Evolutionary conservation across 495 filamentous ascomycete genomes (phyloP).

Genomic region (Sphaerosporella brunnea): DNA sequence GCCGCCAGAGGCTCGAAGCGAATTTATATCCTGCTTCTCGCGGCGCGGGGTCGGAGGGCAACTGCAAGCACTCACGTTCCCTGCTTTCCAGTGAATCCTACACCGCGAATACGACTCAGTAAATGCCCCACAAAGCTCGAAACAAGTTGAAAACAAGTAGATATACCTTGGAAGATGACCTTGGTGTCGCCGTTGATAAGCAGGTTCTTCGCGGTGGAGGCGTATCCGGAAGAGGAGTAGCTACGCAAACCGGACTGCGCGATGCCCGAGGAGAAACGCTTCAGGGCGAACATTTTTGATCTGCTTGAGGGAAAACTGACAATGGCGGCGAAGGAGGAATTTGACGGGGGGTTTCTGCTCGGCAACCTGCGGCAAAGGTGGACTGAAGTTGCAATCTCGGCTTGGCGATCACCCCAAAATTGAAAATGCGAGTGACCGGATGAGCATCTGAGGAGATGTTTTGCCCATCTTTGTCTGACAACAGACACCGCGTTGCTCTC

Average conservation of each 20-base stretch:
- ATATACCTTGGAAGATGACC: slow-evolving; percentile 73
- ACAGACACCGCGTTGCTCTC: too few relatives aligned
- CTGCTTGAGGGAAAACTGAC: neutral
- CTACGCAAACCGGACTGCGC: slow-evolving; percentile 37
- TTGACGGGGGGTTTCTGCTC: too few relatives aligned
- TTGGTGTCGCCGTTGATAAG: slow-evolving; percentile 82
- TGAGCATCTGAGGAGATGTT: too few relatives aligned
- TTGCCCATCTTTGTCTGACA: too few relatives aligned
- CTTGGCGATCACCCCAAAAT: too few relatives aligned
- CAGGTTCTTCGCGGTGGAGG: slow-evolving; percentile 71
- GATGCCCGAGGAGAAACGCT: slow-evolving; percentile 30
- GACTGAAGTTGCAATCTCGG: too few relatives aligned
- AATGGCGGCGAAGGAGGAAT: neutral
- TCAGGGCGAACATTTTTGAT: slow-evolving; percentile 28
- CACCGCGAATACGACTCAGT: slow-evolving; percentile 1
- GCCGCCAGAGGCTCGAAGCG: too few relatives aligned
- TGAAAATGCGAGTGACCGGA: too few relatives aligned
- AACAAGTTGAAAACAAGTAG: neutral
- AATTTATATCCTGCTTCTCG: too few relatives aligned
- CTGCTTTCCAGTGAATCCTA: slow-evolving; percentile 80
- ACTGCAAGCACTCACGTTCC: slow-evolving; percentile 95
- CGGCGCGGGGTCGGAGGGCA: too few relatives aligned
- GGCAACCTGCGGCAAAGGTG: too few relatives aligned
- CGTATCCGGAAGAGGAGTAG: slow-evolving; percentile 52
- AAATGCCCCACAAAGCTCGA: neutral